These are phyloP conservation scores for Tylopilus sp. DNA, from an alignment of 768 basidiomycete species.

Conservation along the genomic window DNA sequence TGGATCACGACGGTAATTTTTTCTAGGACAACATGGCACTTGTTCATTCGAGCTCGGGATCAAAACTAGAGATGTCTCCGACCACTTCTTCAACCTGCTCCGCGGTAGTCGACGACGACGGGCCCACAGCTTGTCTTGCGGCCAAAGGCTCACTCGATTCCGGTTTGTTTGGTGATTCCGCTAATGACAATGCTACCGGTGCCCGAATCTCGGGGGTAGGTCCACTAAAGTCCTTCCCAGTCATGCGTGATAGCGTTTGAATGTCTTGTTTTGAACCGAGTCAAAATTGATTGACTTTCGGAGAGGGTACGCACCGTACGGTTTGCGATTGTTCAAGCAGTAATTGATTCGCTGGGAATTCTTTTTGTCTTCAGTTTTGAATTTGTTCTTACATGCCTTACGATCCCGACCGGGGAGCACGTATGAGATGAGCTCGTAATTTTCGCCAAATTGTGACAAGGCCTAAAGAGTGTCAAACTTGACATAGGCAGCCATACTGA, in stretches of 20 bases:
- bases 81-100: slow-evolving; percentile 27
- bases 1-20: background rate
- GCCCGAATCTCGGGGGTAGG: slow-evolving; percentile 68
- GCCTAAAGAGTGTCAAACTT: slow-evolving; percentile 47
- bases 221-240: slow-evolving; percentile 82
- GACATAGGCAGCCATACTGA: background rate
- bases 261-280: slow-evolving; percentile 48
- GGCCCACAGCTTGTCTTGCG: slow-evolving; percentile 21
- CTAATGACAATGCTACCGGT: slow-evolving; percentile 34
- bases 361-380: slow-evolving; percentile 84
- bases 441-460: slow-evolving; percentile 86
- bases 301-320: slow-evolving; percentile 56
- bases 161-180: slow-evolving; percentile 16
- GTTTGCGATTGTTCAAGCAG: slow-evolving; percentile 69
- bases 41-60: slow-evolving; percentile 15
- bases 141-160: background rate
- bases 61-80: slow-evolving; percentile 28
- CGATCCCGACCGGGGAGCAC: slow-evolving; percentile 82
- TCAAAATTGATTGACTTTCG: background rate
- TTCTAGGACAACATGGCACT: background rate
- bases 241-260: slow-evolving; percentile 69
- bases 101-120: slow-evolving; percentile 36
- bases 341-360: slow-evolving; percentile 73
- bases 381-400: slow-evolving; percentile 90
- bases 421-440: slow-evolving; percentile 88